Evolutionary conservation across 2,329 filamentous ascomycete species (phyloP).

Genomic region (Trichoderma aggressivum): DNA sequence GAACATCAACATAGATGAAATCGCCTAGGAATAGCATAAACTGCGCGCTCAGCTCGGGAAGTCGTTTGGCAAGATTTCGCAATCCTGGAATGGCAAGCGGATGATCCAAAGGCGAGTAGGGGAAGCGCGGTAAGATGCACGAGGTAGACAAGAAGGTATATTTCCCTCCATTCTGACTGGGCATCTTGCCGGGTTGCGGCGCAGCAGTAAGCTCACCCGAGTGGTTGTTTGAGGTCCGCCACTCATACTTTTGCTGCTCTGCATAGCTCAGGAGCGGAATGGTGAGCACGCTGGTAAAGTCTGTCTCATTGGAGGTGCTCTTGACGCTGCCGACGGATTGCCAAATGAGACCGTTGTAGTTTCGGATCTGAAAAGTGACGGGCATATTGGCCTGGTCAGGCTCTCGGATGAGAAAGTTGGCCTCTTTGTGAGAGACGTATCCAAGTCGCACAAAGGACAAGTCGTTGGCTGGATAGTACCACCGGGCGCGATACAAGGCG

Average conservation of each 20-base stretch:
- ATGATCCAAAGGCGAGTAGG: conserved; percentile 81
- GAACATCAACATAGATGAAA: conserved; percentile 90
- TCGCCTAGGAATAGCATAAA: conserved; percentile 82
- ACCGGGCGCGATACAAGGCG: conserved; percentile 69
- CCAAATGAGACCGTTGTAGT: conserved; percentile 58
- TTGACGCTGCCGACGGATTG: conserved; percentile 62
- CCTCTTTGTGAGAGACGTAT: conserved; percentile 76
- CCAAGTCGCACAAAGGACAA: conserved; percentile 84
- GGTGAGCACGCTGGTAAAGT: conserved; percentile 72
- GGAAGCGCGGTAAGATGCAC: conserved; percentile 87
- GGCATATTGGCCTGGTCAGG: conserved; percentile 73
- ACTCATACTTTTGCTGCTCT: conserved; percentile 75
- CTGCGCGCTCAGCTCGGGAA: conserved; percentile 70
- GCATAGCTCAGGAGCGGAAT: conserved; percentile 61
- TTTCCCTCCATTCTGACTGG: conserved; percentile 58
- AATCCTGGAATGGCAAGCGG: conserved; percentile 79
- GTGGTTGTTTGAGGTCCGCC: conserved; percentile 81
- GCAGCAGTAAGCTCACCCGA: conserved; percentile 77
- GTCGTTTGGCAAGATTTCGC: conserved; percentile 67
- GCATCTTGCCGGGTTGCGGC: conserved; percentile 63
- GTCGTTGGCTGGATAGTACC: conserved; percentile 67
- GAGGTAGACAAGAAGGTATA: conserved; percentile 92
- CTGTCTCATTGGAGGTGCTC: conserved; percentile 69
- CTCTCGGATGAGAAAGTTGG: conserved; percentile 80
- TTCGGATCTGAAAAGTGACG: conserved; percentile 64